These are phyloP conservation scores for Adansonia madagascariensis DNA, from an alignment of 441 rosid species.

Conservation along the genomic window DNA sequence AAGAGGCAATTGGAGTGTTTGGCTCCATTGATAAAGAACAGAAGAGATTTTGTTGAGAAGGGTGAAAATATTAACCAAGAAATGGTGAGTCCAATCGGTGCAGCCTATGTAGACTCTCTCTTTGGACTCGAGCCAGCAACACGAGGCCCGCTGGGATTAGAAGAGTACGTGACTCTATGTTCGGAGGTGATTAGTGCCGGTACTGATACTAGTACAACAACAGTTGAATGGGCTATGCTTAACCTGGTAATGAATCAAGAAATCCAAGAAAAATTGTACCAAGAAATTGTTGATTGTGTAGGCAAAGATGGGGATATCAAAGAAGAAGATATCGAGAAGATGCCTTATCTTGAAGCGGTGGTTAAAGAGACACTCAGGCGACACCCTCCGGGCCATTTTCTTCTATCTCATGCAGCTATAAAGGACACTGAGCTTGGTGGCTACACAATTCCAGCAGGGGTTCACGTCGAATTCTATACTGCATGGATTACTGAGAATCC, in stretches of 20 bases:
- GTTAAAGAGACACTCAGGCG: conserved; percentile 86
- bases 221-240: conserved; percentile 80
- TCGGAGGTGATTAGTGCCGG: conserved; percentile 89
- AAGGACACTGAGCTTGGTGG: conserved; percentile 72
- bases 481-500: conserved; percentile 93
- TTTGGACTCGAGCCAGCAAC: conserved; percentile 49
- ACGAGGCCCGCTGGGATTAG: conserved; percentile 54
- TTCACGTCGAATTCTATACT: conserved; percentile 79
- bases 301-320: conserved; percentile 57
- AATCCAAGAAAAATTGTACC: conserved; percentile 66
- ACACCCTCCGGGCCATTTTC: conserved; percentile 92
- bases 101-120: conserved; percentile 85
- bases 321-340: conserved; percentile 69
- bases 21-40: conserved; percentile 64
- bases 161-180: conserved; percentile 77
- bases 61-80: conserved; percentile 47
- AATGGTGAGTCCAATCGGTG: conserved; percentile 87
- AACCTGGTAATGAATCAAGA: conserved; percentile 65
- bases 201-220: conserved; percentile 84
- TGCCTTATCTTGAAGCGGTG: conserved; percentile 69
- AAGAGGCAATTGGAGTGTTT: conserved; percentile 74
- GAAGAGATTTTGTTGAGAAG: conserved; percentile 58
- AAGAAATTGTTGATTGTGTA: conserved; percentile 54
- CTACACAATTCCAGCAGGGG: conserved; percentile 64
- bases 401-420: conserved; percentile 72